Evolutionary conservation across 179 eudicot species (phyloP), one percentile per base, ranked within the genome.

Genomic region (Amaranthus tricolor): DNA sequence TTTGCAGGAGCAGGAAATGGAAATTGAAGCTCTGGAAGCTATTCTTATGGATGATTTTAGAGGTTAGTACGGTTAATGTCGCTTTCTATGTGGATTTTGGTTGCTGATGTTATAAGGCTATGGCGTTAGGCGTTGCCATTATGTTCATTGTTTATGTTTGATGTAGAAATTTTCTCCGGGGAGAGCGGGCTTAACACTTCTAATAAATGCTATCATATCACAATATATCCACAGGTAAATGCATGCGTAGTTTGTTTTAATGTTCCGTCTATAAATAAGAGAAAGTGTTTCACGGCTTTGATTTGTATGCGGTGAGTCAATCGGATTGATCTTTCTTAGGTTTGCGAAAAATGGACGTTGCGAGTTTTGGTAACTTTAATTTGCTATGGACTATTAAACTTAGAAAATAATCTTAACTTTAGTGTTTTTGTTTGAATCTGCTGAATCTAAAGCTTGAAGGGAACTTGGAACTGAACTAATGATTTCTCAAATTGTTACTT

Each of bases 101-200:
- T 64, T 19, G 5, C 15, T 20, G n/a, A 20, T 68, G 5, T 73
- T 72, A 66, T 57, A 57, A 17, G 51, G 21, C 45, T 51, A 56
- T 57, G 49, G 10, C 9, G 6, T 15, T 51, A 63, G 55, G 49
- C 58, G 50, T 54, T 61, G 40, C 20, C 44, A 5, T 58, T n/a
- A 2, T 70, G 24, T 53, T 15, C 19, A 9, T 6, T 21, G 43
- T 66, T 47, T 81, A 31, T 76, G 77, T 76, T 76, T 78, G 60
- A 40, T 71, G 50, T 91, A 94, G 97, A 92, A 83, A 85, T 92
- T 82, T 94, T 88, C 81, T 78, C 98, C 9, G 91, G 94, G 63
- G 93, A 92, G 83, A 92, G 98, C 87, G 98, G 98, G 44, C 86
- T 92, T 31, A 92, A 82, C 85, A 92, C 96, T 81, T 94, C 97